phyloP scores from a whole-genome alignment of 805 yeast genomes.

The Starmera amethionina region DNA sequence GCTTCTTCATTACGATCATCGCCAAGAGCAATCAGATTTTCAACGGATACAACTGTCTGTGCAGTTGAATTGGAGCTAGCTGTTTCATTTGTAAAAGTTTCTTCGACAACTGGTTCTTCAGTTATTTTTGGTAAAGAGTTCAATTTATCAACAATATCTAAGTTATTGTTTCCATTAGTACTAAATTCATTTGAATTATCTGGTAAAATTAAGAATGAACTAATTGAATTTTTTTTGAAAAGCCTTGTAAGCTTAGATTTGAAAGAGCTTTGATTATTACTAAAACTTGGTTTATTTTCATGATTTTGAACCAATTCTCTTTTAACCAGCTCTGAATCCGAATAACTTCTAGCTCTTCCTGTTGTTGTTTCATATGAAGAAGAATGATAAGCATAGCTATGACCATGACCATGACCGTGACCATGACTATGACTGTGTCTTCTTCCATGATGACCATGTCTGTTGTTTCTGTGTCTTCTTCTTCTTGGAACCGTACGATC shows the following conservation, averaged over 20 bases:
- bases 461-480: slow-evolving; percentile 13
- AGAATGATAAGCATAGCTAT: too few species aligned
- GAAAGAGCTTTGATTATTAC: slow-evolving; percentile 3
- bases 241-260: slow-evolving; percentile 1
- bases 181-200: not conserved
- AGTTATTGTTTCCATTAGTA: not conserved
- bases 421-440: not conserved
- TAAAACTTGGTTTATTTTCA: slow-evolving; percentile 12
- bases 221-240: not conserved
- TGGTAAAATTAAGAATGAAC: not conserved
- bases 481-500: slow-evolving; percentile 78
- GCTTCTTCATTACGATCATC: not conserved
- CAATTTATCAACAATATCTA: too few species aligned
- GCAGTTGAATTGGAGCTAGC: slow-evolving; percentile 4
- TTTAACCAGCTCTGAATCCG: slow-evolving; percentile 18
- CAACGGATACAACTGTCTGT: not conserved
- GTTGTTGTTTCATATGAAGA: not conserved
- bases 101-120: slow-evolving; percentile 11
- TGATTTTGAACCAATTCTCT: slow-evolving; percentile 16
- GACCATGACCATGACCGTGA: too few species aligned
- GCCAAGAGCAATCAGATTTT: not conserved
- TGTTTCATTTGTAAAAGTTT: slow-evolving; percentile 13
- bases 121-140: too few species aligned
- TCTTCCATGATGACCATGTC: not conserved
- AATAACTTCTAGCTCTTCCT: slow-evolving; percentile 16